Evolutionary conservation across 148 eudicot species (phyloP).

Genomic region (Mesembryanthemum crystallinum): DNA sequence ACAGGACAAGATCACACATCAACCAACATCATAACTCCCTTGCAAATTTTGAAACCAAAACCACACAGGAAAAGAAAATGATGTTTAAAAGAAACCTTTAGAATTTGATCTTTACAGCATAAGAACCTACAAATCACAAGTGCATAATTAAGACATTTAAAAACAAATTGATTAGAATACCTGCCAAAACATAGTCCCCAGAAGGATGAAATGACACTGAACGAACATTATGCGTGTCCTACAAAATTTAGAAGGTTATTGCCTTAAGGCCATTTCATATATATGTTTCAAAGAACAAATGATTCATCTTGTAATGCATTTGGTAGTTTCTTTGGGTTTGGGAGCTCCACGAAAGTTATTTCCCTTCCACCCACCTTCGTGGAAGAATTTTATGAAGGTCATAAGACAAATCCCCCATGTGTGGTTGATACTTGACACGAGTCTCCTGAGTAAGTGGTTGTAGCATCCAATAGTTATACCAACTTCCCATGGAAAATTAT

Average conservation of each 20-base stretch:
- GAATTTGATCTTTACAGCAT: not conserved
- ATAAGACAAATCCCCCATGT: no score
- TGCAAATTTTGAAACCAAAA: not conserved
- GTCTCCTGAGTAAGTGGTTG: not conserved
- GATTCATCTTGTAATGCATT: not conserved
- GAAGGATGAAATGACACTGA: conserved; percentile 90
- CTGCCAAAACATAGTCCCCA: conserved; percentile 85
- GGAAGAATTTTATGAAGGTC: not conserved
- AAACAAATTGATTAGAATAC: conserved; percentile 25
- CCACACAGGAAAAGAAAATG: not conserved
- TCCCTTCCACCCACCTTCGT: not conserved
- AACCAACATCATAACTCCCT: not conserved
- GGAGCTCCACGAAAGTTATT: not conserved
- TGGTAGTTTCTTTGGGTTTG: not conserved
- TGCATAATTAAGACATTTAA: not conserved
- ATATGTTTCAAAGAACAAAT: not conserved
- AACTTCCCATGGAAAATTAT: not conserved
- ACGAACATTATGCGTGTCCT: conserved; percentile 93
- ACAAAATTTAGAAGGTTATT: conserved; percentile 18
- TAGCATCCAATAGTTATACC: not conserved
- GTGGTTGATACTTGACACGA: not conserved
- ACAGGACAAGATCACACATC: not conserved
- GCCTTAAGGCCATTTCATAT: not conserved
- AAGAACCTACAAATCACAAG: not conserved
- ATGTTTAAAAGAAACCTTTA: not conserved